Evolutionary conservation across 305 asterid species (phyloP).

Genomic region (Stenogyne calaminthoides): DNA sequence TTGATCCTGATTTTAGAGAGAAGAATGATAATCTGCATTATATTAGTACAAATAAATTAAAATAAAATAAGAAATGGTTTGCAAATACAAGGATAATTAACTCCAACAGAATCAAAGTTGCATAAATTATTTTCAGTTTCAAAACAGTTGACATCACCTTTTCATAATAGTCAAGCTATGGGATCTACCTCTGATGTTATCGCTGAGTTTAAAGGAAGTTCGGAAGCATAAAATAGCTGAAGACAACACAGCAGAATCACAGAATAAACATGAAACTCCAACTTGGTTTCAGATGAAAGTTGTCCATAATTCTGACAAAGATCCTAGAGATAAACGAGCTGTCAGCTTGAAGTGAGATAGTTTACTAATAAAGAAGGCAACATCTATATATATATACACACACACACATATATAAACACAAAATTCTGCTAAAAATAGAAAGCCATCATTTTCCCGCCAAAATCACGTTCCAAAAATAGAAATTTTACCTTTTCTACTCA

Average conservation of each 20-base stretch:
- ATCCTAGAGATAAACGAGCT: conserved; percentile 52
- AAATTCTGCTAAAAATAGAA: too few relatives aligned
- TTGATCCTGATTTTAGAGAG: conserved; percentile 82
- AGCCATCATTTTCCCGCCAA: too few relatives aligned
- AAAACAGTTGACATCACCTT: conserved; percentile 5
- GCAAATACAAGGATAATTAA: not conserved
- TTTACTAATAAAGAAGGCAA: conserved; percentile 28
- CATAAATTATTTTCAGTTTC: not conserved
- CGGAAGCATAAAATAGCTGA: conserved; percentile 53
- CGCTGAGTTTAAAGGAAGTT: conserved; percentile 55
- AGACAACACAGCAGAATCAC: conserved; percentile 70
- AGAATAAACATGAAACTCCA: conserved; percentile 86
- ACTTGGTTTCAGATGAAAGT: conserved; percentile 67
- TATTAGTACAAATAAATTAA: conserved; percentile 21
- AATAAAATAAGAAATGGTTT: conserved; percentile 9
- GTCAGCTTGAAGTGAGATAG: conserved; percentile 37
- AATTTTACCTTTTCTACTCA: too few relatives aligned
- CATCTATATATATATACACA: not conserved
- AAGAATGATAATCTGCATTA: conserved; percentile 68
- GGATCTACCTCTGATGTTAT: conserved; percentile 60
- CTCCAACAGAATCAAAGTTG: conserved; percentile 9
- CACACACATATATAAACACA: too few relatives aligned
- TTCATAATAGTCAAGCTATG: conserved; percentile 16
- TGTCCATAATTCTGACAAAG: conserved; percentile 78
- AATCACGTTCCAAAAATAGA: too few relatives aligned